These are phyloP conservation scores for Pyrus communis DNA, from an alignment of 306 rosid genomes.

Conservation along the genomic window DNA sequence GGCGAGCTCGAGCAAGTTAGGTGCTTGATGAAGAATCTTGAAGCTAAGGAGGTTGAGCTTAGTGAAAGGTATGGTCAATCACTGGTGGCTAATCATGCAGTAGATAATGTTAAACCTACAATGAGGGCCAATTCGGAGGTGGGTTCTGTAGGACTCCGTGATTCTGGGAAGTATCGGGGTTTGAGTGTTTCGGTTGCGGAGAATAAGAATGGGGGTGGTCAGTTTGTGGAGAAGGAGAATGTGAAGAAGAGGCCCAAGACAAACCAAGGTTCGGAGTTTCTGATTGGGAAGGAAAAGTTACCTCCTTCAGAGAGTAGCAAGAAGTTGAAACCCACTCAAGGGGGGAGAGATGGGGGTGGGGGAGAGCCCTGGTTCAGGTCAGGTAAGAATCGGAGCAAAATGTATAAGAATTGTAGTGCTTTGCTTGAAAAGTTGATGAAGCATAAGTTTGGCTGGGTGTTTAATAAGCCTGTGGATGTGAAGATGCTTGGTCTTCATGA, in stretches of 20 bases:
- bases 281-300: conserved; percentile 35
- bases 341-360: conserved; percentile 10
- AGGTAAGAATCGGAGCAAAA: conserved; percentile 36
- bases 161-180: conserved; percentile 17
- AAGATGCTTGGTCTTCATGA: conserved; percentile 76
- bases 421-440: conserved; percentile 84
- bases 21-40: conserved; percentile 56
- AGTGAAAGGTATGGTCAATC: conserved; percentile 34
- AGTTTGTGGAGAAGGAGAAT: conserved; percentile 44
- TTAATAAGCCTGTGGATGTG: conserved; percentile 78
- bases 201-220: conserved; percentile 35
- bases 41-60: conserved; percentile 47
- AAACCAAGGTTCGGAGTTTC: conserved; percentile 22
- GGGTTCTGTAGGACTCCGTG: conserved; percentile 19
- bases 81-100: conserved; percentile 21
- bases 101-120: conserved; percentile 30
- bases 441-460: conserved; percentile 89
- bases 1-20: conserved; percentile 67
- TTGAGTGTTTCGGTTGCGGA: conserved; percentile 30
- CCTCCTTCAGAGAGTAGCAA: conserved; percentile 44
- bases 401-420: conserved; percentile 57
- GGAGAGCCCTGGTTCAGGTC: conserved; percentile 31
- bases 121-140: conserved; percentile 14
- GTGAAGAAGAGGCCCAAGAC: conserved; percentile 39
- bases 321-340: conserved; percentile 38